Conservation (phyloP, 169 alveolate genomes). For the Plasmodium vinckei region DNA sequence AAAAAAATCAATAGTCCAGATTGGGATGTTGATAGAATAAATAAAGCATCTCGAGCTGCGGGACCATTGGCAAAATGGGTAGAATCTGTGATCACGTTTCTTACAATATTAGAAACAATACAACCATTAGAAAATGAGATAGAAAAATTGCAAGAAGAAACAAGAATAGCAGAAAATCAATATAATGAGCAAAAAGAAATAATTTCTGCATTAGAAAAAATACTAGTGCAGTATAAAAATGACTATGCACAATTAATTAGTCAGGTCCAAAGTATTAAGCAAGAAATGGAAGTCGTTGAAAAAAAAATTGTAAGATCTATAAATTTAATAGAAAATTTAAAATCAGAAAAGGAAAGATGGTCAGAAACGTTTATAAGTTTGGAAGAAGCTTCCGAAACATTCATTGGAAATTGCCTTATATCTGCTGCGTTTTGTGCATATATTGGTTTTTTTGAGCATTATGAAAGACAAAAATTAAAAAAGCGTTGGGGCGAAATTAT, state of each 20-base stretch:
- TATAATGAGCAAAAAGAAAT: slow-evolving; percentile 87
- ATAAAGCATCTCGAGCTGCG: slow-evolving; percentile 97
- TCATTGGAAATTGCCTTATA: slow-evolving; percentile 95
- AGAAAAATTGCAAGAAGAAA: slow-evolving; percentile 90
- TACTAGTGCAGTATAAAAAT: slow-evolving; percentile 91
- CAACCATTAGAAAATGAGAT: slow-evolving; percentile 96
- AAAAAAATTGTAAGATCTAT: slow-evolving; percentile 94
- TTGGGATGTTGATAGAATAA: slow-evolving; percentile 95
- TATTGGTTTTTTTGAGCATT: slow-evolving; percentile 94
- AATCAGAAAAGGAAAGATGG: slow-evolving; percentile 96
- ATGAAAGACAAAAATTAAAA: slow-evolving; percentile 61
- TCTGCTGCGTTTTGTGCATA: slow-evolving; percentile 96
- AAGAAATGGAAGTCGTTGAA: slow-evolving; percentile 94
- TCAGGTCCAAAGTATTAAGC: slow-evolving; percentile 92
- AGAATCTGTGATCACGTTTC: slow-evolving; percentile 90
- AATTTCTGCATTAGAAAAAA: slow-evolving; percentile 88
- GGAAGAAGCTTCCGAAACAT: slow-evolving; percentile 79
- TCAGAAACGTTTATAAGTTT: slow-evolving; percentile 88
- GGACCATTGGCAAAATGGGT: slow-evolving; percentile 98
- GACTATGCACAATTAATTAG: slow-evolving; percentile 96
- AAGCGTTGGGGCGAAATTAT: slow-evolving; percentile 81
- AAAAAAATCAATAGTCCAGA: slow-evolving; percentile 88
- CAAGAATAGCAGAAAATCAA: slow-evolving; percentile 88
- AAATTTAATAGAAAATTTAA: slow-evolving; percentile 87
- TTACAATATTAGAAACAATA: slow-evolving; percentile 92